Percentiles rank a stretch among this genome's conserved stretches.
phyloP scores from a whole-genome alignment of 1,284 basidiomycete species.

The Cryptococcus maquisensis region DNA sequence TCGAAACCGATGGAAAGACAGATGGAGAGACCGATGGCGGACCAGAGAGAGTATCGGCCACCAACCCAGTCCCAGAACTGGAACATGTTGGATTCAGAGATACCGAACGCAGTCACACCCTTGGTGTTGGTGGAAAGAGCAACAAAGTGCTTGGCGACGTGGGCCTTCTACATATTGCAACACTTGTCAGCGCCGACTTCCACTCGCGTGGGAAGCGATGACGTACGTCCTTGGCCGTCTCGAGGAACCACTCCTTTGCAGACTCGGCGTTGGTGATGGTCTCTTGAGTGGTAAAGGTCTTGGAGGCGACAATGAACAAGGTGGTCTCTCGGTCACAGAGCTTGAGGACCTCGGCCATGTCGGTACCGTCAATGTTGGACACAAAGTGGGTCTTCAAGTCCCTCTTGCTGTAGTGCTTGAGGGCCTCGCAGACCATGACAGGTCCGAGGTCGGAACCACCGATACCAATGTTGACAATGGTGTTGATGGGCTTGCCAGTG shows the following conservation, averaged over 20 bases:
- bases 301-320: constrained; percentile 94
- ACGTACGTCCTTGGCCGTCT: constrained; percentile 65
- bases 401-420: constrained; percentile 88
- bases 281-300: constrained; percentile 99
- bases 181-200: constrained; percentile 6
- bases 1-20: constrained; percentile 89
- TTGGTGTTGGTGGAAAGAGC: constrained; percentile 94
- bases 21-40: constrained; percentile 93
- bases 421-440: constrained; percentile 97
- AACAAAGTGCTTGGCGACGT: constrained; percentile 98
- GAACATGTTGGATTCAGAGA: constrained; percentile 93
- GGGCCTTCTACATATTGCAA: constrained; percentile 56
- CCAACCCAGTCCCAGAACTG: constrained; percentile 99
- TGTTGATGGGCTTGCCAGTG: constrained; percentile 89
- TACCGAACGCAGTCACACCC: constrained; percentile 93
- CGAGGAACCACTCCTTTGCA: constrained; percentile 92
- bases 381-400: constrained; percentile 86
- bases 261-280: constrained; percentile 97
- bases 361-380: constrained; percentile 97
- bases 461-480: constrained; percentile 98
- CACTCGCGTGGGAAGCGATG: not conserved
- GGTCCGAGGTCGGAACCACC: constrained; percentile 97
- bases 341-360: constrained; percentile 83
- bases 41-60: constrained; percentile 97
- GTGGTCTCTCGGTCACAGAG: constrained; percentile 87